Conservation (phyloP, 1,284 basidiomycete species). For the Schizophyllum commune region DNA sequence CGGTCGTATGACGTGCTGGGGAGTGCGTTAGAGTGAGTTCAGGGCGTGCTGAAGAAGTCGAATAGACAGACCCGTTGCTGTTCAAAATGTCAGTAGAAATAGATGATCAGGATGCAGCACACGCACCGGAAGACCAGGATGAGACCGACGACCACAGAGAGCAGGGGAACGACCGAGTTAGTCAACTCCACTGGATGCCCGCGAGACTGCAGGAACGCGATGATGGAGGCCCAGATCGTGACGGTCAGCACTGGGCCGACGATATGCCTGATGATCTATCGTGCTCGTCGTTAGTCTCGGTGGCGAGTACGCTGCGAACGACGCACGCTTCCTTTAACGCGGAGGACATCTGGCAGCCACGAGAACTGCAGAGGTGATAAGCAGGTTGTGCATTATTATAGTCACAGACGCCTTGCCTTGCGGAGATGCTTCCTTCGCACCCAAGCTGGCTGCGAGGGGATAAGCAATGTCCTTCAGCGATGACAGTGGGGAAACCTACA, state of each 20-base stretch:
- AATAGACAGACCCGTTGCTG: constrained; percentile 31
- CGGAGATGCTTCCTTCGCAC: constrained; percentile 37
- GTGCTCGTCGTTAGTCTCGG: neutral
- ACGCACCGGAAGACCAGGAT: constrained; percentile 70
- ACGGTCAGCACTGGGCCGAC: constrained; percentile 79
- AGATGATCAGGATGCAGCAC: constrained; percentile 2
- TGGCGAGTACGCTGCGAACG: constrained; percentile 7
- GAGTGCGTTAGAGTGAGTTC: neutral
- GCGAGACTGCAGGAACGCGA: constrained; percentile 48
- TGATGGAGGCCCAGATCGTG: constrained; percentile 61
- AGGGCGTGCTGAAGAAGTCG: neutral
- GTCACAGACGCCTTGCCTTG: constrained; percentile 23
- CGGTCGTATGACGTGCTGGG: constrained; percentile 72
- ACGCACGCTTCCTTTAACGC: constrained; percentile 69
- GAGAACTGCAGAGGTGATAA: constrained; percentile 52
- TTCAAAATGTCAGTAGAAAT: constrained; percentile 4
- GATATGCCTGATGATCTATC: constrained; percentile 57
- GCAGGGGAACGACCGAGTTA: constrained; percentile 74
- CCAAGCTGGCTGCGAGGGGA: constrained; percentile 22
- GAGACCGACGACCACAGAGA: constrained; percentile 84
- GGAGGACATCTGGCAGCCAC: constrained; percentile 83
- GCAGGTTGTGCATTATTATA: neutral
- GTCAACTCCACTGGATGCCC: constrained; percentile 52
- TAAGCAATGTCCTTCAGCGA: constrained; percentile 1
- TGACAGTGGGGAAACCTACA: constrained; percentile 15